Percentiles rank a stretch among this genome's conserved stretches.
Evolutionary conservation across 768 basidiomycete genomes (phyloP).

Genomic region (Gloeostereum incarnatum): DNA sequence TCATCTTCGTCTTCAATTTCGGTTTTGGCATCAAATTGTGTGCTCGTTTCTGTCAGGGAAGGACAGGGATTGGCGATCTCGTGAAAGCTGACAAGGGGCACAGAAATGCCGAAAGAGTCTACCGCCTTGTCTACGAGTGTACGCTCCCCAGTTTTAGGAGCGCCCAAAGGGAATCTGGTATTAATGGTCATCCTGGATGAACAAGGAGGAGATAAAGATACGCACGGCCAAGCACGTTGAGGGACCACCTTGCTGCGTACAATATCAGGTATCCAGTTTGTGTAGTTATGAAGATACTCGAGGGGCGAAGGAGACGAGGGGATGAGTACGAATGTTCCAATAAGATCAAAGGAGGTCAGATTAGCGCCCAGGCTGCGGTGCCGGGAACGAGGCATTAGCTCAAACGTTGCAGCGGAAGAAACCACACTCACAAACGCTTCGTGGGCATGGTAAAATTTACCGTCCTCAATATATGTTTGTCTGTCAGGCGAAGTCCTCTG

Average conservation of each 20-base stretch:
- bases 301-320: constrained; percentile 6
- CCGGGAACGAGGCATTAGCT: too few relatives aligned
- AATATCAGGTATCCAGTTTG: constrained; percentile 3
- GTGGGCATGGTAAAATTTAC: constrained; percentile 5
- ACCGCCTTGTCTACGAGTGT: constrained; percentile 3
- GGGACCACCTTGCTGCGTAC: background rate
- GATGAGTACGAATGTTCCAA: background rate
- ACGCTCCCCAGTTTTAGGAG: background rate
- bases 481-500: constrained; percentile 1
- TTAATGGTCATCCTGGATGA: background rate
- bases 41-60: background rate
- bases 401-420: background rate
- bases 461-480: constrained; percentile 1
- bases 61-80: constrained; percentile 3
- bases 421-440: background rate
- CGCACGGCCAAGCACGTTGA: constrained; percentile 1
- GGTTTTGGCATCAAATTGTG: background rate
- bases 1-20: background rate
- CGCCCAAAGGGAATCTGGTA: constrained; percentile 4
- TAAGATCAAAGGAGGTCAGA: background rate
- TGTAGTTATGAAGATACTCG: background rate
- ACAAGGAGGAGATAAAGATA: background rate
- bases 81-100: constrained; percentile 1
- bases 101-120: constrained; percentile 1
- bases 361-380: background rate